Conservation (phyloP, 2,329 filamentous ascomycete genomes). For the Hortaea sp. region DNA sequence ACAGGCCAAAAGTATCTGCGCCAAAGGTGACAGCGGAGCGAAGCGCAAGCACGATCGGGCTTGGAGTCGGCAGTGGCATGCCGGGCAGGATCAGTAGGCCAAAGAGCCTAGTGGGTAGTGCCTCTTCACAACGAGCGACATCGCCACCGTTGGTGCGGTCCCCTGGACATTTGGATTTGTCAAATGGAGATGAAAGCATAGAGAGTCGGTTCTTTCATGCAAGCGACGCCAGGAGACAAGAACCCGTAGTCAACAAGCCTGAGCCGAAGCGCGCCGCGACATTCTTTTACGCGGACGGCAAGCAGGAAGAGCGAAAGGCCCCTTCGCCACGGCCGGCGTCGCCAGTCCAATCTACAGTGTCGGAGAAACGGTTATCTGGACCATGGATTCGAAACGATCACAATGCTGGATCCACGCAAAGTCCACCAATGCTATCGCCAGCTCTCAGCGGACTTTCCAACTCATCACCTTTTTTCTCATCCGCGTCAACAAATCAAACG, state of each 20-base stretch:
- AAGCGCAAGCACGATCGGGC: conserved; percentile 8
- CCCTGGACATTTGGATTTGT: conserved; percentile 22
- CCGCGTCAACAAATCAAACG: conserved; percentile 10
- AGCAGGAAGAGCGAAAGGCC: conserved; percentile 26
- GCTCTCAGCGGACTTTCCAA: conserved; percentile 20
- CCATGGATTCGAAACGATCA: conserved; percentile 13
- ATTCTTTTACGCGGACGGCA: conserved; percentile 44
- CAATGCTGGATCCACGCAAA: conserved; percentile 9
- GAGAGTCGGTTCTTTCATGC: conserved; percentile 84
- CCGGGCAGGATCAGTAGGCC: conserved; percentile 19
- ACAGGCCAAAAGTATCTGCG: conserved; percentile 5
- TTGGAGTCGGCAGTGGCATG: conserved; percentile 4
- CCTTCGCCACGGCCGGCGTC: conserved; percentile 23
- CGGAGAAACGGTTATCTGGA: conserved; percentile 13
- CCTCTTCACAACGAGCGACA: conserved; percentile 13
- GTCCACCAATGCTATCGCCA: conserved; percentile 23
- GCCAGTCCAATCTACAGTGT: conserved; percentile 26
- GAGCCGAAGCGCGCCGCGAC: conserved; percentile 34
- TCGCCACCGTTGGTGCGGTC: conserved; percentile 27
- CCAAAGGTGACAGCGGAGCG: conserved; percentile 9
- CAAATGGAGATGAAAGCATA: conserved; percentile 16
- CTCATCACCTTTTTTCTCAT: conserved; percentile 23
- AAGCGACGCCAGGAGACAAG: conserved; percentile 50
- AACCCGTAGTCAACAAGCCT: conserved; percentile 23
- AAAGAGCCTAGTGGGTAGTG: conserved; percentile 28